Evolutionary conservation across 2,329 filamentous ascomycete species (phyloP).

Genomic region (Calonectria honghensis): DNA sequence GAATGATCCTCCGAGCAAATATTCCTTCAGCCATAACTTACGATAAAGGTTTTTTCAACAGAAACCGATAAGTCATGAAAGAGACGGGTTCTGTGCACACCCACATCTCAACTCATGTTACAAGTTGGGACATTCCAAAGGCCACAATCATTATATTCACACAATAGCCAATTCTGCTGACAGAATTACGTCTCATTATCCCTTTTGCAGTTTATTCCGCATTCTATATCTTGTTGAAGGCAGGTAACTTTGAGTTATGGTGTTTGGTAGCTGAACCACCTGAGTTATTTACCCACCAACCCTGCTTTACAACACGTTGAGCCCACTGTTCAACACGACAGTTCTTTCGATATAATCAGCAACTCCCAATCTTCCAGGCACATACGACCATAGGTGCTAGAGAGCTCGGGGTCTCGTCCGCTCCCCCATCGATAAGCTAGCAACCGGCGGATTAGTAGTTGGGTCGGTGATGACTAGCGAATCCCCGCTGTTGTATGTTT

Average conservation of each 20-base stretch:
- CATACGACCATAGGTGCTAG: conserved; percentile 26
- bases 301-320: neutral
- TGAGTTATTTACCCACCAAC: no score
- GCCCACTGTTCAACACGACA: neutral
- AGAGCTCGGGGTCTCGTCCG: conserved; percentile 26
- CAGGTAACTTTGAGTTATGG: neutral
- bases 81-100: neutral
- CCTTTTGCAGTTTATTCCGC: neutral
- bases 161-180: neutral
- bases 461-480: conserved; percentile 25
- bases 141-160: no score
- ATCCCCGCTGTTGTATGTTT: conserved; percentile 26
- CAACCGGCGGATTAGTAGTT: conserved; percentile 26
- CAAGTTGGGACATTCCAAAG: neutral
- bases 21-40: neutral
- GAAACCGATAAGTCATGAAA: neutral
- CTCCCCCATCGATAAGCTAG: conserved; percentile 25
- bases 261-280: neutral
- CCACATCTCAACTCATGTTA: neutral
- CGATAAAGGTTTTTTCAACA: no score
- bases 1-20: neutral
- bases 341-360: neutral
- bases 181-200: neutral
- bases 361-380: neutral
- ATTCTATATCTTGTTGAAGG: neutral